Evolutionary conservation across 2,329 filamentous ascomycete genomes (phyloP).

Genomic region (Rhinocladiella mackenziei): DNA sequence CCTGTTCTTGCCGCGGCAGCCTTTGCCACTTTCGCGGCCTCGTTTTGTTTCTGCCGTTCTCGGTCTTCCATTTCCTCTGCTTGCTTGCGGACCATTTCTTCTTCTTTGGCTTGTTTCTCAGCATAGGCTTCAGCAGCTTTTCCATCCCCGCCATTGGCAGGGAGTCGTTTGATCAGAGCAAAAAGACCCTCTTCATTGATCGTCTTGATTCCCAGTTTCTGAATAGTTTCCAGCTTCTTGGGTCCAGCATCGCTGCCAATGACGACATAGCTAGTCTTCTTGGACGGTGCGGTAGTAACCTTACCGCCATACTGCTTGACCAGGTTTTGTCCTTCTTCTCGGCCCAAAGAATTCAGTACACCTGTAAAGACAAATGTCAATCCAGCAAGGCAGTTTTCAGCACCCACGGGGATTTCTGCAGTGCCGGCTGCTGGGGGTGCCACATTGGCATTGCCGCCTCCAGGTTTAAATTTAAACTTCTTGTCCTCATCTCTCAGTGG

Average conservation of each 20-base stretch:
- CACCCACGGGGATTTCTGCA: constrained; percentile 73
- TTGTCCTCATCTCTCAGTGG: constrained; percentile 67
- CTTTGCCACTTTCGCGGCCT: constrained; percentile 46
- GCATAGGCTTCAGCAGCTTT: constrained; percentile 82
- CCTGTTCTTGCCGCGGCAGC: constrained; percentile 39
- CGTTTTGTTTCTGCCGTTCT: constrained; percentile 55
- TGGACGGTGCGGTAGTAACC: constrained; percentile 77
- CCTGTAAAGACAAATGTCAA: constrained; percentile 95
- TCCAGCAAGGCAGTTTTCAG: constrained; percentile 84
- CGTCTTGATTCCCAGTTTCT: constrained; percentile 73
- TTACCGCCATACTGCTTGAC: constrained; percentile 95
- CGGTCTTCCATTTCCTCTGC: constrained; percentile 82
- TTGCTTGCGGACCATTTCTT: constrained; percentile 74
- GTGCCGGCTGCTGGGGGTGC: constrained; percentile 61
- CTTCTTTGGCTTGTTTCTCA: constrained; percentile 79
- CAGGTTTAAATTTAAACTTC: constrained; percentile 53
- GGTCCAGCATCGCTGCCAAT: constrained; percentile 88
- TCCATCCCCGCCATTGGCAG: constrained; percentile 79
- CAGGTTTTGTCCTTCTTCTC: constrained; percentile 78
- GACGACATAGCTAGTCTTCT: constrained; percentile 91
- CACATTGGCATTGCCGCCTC: constrained; percentile 53
- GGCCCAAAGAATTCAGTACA: constrained; percentile 70
- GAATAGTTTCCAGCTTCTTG: constrained; percentile 85
- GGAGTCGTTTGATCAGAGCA: constrained; percentile 73
- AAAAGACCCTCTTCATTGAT: constrained; percentile 94